A percentile compares a stretch with the other conserved stretches of the same genome.
Conservation (phyloP, 306 rosid species). For the Casuarina glauca region DNA sequence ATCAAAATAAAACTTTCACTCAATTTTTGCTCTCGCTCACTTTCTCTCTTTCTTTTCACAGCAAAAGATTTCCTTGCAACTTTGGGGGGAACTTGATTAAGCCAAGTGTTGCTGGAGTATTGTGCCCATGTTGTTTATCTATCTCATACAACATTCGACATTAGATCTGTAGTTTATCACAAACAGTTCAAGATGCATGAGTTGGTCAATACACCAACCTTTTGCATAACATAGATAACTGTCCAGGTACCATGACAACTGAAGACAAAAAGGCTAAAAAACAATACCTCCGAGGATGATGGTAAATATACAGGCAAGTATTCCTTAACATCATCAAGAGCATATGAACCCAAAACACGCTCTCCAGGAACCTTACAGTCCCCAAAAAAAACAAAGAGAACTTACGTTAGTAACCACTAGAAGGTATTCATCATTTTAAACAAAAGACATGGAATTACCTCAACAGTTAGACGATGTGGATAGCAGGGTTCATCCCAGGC, state of each 20-base stretch:
- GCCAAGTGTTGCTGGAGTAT: not conserved
- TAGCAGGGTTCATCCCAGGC: constrained; percentile 97
- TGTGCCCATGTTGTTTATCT: not conserved
- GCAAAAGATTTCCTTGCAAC: not conserved
- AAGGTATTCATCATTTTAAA: constrained; percentile 9
- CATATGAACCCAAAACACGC: constrained; percentile 74
- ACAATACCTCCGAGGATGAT: constrained; percentile 73
- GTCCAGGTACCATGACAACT: constrained; percentile 1
- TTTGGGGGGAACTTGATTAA: not conserved
- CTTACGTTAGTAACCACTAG: constrained; percentile 25
- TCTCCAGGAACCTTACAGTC: constrained; percentile 85
- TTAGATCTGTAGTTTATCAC: not conserved
- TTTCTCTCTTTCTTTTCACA: not conserved
- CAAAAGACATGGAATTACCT: constrained; percentile 46
- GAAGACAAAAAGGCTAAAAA: constrained; percentile 17
- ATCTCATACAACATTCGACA: not conserved
- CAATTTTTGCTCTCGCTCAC: not conserved
- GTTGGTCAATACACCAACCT: not conserved
- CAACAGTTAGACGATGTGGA: constrained; percentile 85
- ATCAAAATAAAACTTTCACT: not conserved
- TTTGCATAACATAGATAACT: constrained; percentile 1
- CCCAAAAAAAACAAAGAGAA: not conserved
- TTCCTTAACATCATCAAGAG: constrained; percentile 86
- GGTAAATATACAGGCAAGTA: constrained; percentile 66
- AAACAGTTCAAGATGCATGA: not conserved